Conservation (phyloP, 1,284 basidiomycete genomes). For the Golubevia pallescens region DNA sequence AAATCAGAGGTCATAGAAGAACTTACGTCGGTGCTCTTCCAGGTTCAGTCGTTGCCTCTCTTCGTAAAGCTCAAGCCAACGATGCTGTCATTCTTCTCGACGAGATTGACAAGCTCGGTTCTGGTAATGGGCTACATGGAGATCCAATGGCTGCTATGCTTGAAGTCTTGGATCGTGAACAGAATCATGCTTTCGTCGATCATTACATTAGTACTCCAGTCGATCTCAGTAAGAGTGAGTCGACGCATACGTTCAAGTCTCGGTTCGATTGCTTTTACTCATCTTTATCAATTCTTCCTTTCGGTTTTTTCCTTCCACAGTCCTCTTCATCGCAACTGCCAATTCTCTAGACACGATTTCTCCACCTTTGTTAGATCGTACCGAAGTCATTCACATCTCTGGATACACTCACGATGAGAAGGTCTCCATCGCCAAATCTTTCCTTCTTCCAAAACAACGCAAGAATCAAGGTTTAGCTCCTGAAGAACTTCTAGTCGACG, state of each 20-base stretch:
- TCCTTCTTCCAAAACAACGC: slow-evolving; percentile 84
- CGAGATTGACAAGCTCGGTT: slow-evolving; percentile 66
- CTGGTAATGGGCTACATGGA: slow-evolving; percentile 63
- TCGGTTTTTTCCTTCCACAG: slow-evolving; percentile 41
- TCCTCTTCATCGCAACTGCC: slow-evolving; percentile 67
- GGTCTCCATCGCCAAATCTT: slow-evolving; percentile 65
- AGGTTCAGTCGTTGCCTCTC: slow-evolving; percentile 71
- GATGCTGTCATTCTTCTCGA: slow-evolving; percentile 66
- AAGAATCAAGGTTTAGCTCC: slow-evolving; percentile 72
- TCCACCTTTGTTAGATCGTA: slow-evolving; percentile 65
- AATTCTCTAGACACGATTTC: slow-evolving; percentile 66
- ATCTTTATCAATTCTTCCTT: neutral
- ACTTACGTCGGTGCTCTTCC: slow-evolving; percentile 66
- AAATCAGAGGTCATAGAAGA: slow-evolving; percentile 65
- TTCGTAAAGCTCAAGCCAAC: slow-evolving; percentile 64
- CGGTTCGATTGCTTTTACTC: neutral
- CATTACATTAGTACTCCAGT: slow-evolving; percentile 65
- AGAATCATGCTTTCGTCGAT: slow-evolving; percentile 66
- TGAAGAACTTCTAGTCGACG: slow-evolving; percentile 71
- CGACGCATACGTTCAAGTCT: neutral
- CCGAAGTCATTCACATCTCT: slow-evolving; percentile 65
- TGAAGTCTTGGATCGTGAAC: slow-evolving; percentile 66
- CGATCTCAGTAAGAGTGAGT: slow-evolving; percentile 30
- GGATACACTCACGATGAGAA: slow-evolving; percentile 67
- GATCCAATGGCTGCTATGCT: slow-evolving; percentile 66